phyloP scores from a whole-genome alignment of 176 grass and related monocot species.

The Pontederia crassipes region DNA sequence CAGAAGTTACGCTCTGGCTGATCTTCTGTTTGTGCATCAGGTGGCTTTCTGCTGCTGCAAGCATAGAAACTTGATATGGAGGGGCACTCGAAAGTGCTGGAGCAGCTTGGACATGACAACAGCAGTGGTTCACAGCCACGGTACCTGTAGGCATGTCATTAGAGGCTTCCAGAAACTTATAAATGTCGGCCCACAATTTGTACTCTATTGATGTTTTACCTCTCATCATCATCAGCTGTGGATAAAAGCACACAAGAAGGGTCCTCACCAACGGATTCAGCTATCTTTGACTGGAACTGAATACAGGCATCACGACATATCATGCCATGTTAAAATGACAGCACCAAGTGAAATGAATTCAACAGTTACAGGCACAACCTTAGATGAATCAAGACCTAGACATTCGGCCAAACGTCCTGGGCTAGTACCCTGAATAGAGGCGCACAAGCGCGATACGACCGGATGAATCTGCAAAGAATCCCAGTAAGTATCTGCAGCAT shows the following conservation, averaged over 20 bases:
- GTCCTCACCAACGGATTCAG: slow-evolving; percentile 51
- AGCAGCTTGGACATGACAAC: slow-evolving; percentile 80
- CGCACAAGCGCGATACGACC: slow-evolving; percentile 84
- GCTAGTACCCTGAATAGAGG: slow-evolving; percentile 96
- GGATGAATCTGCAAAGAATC: slow-evolving; percentile 83
- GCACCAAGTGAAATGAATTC: neutral
- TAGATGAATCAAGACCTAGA: slow-evolving; percentile 92
- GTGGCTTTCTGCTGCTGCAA: slow-evolving; percentile 17
- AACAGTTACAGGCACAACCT: slow-evolving; percentile 31
- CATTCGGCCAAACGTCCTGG: slow-evolving; percentile 92
- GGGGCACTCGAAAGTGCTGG: slow-evolving; percentile 69
- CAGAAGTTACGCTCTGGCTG: slow-evolving; percentile 65
- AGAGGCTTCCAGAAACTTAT: neutral
- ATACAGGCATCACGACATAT: neutral
- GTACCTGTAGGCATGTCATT: slow-evolving; percentile 46
- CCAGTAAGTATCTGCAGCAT: slow-evolving; percentile 15
- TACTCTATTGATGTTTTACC: slow-evolving; percentile 17
- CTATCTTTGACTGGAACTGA: slow-evolving; percentile 70
- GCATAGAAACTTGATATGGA: slow-evolving; percentile 67
- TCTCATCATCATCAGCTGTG: slow-evolving; percentile 67
- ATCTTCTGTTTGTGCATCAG: slow-evolving; percentile 36
- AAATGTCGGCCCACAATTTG: neutral
- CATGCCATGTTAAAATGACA: neutral
- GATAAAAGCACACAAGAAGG: slow-evolving; percentile 57
- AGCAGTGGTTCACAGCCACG: slow-evolving; percentile 67